Evolutionary conservation across 352 stramenopile genomes (phyloP).

Genomic region (Globisporangium abappressorium): DNA sequence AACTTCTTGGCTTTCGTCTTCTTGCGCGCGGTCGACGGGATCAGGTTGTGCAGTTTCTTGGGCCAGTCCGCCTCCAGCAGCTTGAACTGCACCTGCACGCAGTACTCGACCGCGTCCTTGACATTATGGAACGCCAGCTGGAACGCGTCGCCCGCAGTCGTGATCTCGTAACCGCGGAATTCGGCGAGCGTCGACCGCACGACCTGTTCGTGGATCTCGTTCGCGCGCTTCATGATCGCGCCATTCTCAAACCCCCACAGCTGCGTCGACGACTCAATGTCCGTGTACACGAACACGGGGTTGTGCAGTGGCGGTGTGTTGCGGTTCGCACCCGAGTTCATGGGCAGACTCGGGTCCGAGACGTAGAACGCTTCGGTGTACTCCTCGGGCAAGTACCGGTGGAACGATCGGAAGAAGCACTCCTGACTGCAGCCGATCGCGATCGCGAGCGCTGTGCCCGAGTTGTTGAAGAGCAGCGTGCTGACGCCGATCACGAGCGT

Average conservation of each 20-base stretch:
- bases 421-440: conserved; percentile 50
- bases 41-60: conserved; percentile 40
- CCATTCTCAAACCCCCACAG: conserved; percentile 41
- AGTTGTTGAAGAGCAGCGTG: conserved; percentile 46
- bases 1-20: conserved; percentile 41
- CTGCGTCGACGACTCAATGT: conserved; percentile 58
- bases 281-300: conserved; percentile 66
- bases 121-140: conserved; percentile 58
- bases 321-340: conserved; percentile 13
- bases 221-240: conserved; percentile 39
- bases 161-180: conserved; percentile 58
- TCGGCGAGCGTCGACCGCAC: conserved; percentile 33
- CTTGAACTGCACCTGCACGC: conserved; percentile 46
- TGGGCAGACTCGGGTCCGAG: conserved; percentile 33
- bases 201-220: conserved; percentile 56
- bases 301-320: conserved; percentile 29
- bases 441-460: conserved; percentile 35
- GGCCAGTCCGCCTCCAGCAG: conserved; percentile 39
- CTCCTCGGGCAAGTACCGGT: conserved; percentile 39
- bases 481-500: conserved; percentile 33
- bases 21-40: conserved; percentile 26
- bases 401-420: conserved; percentile 37
- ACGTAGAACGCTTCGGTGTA: conserved; percentile 46
- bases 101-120: conserved; percentile 57
- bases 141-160: conserved; percentile 53